Conservation (phyloP, 2,329 filamentous ascomycete genomes). For the Pseudocercospora macadamiae region DNA sequence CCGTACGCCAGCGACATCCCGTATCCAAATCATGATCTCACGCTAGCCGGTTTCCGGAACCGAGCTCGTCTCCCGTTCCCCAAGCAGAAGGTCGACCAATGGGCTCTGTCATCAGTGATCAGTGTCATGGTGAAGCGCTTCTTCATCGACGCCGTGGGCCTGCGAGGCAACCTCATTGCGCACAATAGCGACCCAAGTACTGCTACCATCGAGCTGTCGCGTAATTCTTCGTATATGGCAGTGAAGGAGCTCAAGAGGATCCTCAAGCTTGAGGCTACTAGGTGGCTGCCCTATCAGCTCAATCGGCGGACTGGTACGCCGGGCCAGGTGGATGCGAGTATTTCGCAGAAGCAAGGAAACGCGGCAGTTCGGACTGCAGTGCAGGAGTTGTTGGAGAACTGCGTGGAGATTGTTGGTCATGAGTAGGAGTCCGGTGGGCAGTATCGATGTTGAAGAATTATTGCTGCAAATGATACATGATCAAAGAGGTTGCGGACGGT, state of each 20-base stretch:
- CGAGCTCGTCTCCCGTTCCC: not conserved
- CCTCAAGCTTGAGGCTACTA: not conserved
- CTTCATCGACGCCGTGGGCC: not conserved
- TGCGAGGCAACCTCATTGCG: not conserved
- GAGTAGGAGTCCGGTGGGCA: no score
- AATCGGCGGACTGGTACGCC: not conserved
- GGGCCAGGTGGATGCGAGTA: not conserved
- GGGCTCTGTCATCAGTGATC: not conserved
- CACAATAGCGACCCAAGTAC: not conserved
- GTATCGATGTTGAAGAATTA: no score
- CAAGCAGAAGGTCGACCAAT: not conserved
- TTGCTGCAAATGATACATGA: no score
- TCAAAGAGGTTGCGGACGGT: no score
- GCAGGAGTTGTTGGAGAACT: not conserved
- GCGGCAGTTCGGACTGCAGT: not conserved
- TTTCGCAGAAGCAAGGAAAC: not conserved
- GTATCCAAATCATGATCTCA: not conserved
- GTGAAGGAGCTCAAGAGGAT: not conserved
- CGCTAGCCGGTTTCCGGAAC: not conserved
- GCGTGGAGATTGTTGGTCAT: not conserved
- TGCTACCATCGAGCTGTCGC: not conserved
- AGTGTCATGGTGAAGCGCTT: not conserved
- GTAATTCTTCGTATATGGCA: no score
- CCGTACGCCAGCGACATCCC: not conserved
- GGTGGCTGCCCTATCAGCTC: constrained; percentile 1